Evolutionary conservation across 2,329 filamentous ascomycete genomes (phyloP).

Genomic region (Magnaporthiopsis incrustans): DNA sequence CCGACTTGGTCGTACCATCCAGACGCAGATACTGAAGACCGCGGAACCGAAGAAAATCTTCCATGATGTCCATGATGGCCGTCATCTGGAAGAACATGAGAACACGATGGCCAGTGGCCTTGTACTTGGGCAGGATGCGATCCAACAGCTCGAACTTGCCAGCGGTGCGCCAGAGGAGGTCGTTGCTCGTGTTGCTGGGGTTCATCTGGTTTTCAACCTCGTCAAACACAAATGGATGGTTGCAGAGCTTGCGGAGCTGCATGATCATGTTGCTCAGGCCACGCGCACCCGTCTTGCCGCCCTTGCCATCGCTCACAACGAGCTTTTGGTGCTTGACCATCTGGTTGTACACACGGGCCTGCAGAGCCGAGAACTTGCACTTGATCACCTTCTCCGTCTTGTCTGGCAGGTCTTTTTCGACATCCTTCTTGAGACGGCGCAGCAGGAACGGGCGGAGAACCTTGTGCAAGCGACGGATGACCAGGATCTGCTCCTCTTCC

Average conservation of each 20-base stretch:
- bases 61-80: conserved; percentile 99
- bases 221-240: conserved; percentile 97
- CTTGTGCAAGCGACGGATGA: conserved; percentile 97
- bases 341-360: conserved; percentile 92
- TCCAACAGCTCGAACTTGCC: conserved; percentile 97
- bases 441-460: conserved; percentile 94
- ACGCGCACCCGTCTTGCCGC: conserved; percentile 86
- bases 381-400: conserved; percentile 99
- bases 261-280: conserved; percentile 99
- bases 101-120: conserved; percentile 83
- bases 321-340: conserved; percentile 94
- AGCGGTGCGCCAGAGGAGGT: conserved; percentile 87
- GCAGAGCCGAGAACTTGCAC: conserved; percentile 93
- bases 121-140: conserved; percentile 86
- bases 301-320: conserved; percentile 89
- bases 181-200: conserved; percentile 78
- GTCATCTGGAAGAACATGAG: conserved; percentile 99
- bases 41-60: conserved; percentile 84
- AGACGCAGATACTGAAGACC: conserved; percentile 82
- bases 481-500: conserved; percentile 98
- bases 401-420: conserved; percentile 96
- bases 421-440: conserved; percentile 97
- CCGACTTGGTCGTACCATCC: conserved; percentile 94
- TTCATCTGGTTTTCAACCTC: conserved; percentile 99
- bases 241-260: conserved; percentile 97